phyloP scores from a whole-genome alignment of 2,329 filamentous ascomycete species.

The Cladophialophora exuberans region DNA sequence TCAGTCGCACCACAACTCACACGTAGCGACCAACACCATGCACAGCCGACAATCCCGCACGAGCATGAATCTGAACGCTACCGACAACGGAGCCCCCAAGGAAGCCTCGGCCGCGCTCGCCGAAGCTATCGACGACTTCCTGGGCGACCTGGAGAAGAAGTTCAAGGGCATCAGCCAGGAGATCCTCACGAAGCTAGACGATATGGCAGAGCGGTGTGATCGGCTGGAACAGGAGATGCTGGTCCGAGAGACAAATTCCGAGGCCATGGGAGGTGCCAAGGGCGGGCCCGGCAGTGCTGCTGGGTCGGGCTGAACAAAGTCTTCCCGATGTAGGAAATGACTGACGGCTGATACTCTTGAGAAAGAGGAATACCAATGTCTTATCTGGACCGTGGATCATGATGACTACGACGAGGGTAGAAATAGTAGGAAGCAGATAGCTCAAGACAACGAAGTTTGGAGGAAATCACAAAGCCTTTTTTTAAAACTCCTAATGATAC shows the following conservation, averaged over 20 bases:
- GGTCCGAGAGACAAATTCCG: conserved; percentile 22
- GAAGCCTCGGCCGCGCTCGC: conserved; percentile 31
- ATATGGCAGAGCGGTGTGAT: conserved; percentile 36
- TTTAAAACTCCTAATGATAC: conserved; percentile 1
- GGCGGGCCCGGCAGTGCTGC: conserved; percentile 15
- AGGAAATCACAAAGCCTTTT: neutral
- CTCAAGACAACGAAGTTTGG: neutral
- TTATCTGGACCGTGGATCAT: neutral
- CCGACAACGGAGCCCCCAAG: conserved; percentile 14
- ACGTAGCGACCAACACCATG: neutral
- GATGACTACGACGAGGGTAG: no score
- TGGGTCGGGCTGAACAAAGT: conserved; percentile 16
- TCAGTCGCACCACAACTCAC: neutral
- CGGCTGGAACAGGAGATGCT: conserved; percentile 35
- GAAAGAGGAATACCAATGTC: neutral
- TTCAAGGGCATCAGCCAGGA: conserved; percentile 36
- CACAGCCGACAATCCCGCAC: neutral
- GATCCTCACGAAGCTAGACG: conserved; percentile 35
- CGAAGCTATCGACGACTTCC: conserved; percentile 36
- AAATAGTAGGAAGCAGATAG: no score
- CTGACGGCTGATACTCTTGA: no score
- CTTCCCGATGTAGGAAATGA: neutral
- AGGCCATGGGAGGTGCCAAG: conserved; percentile 15
- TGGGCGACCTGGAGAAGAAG: conserved; percentile 36
- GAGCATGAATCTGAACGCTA: neutral